Evolutionary conservation across 495 filamentous ascomycete species (phyloP), one percentile per base, ranked within the genome.

Genomic region (Zalerion maritima): DNA sequence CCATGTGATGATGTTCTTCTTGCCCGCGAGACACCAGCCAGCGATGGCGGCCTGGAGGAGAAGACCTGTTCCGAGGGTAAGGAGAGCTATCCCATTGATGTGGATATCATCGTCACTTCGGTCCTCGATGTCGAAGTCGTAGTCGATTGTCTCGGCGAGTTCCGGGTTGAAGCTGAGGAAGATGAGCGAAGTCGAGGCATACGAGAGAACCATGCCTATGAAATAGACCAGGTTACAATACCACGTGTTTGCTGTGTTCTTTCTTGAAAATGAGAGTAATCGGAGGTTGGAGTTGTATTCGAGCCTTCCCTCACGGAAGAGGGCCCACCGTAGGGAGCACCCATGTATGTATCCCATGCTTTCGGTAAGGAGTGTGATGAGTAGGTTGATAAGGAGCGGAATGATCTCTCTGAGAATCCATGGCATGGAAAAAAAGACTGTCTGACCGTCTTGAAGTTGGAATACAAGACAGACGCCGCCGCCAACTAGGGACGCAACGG

Each of bases 261-360:
- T 18, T 9, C 30, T 38, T 6, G 45, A 35, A 15, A 38, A 45
- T 19, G 48, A 51, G 22, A 58, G 42, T 2, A 63, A 46, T 6
- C 58, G 50, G 6, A 60, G 41, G 31, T 61, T 63, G 6, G 58
- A 55, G 40, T 58, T 61, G 50, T 45, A 53, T 6, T 46, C 39
- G 14, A 63, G 45, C n/a, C 48, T 47, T 10, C 41, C 42, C 28
- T 63, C 58, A 18, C 42, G 46, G 20, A 51, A 53, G 8, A 63
- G 42, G 2, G 55, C 37, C 58, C 58, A 63, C 14, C 58, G 54
- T 8, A 60, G 43, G 1, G 55, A 47, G 7, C 41, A 43, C 1
- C 52, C 38, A 29, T 63, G 58, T 13, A 60, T 39, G 23, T 54
- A 57, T 8, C 50, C 52, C 39, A 57, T 43, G 29, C 38, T 37